Percentiles rank a stretch among this genome's conserved stretches.
Conservation (phyloP, 2,329 filamentous ascomycete genomes). For the Calcarisporium arbuscula region DNA sequence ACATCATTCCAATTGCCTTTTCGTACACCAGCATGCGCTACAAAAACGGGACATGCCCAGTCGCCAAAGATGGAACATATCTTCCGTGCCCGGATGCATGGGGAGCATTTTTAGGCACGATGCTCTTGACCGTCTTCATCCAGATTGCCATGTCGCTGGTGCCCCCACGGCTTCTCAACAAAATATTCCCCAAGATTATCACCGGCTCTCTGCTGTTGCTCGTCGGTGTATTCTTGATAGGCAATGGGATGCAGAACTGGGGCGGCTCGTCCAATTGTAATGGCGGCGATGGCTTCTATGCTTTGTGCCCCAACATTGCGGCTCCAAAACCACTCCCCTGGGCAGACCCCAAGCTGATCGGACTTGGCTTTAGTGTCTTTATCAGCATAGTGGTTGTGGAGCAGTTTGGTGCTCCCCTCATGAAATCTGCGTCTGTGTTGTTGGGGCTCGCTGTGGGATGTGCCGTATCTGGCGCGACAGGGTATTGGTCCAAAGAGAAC, state of each 20-base stretch:
- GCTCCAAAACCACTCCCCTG: slow-evolving; percentile 7
- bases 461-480: slow-evolving; percentile 7
- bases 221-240: slow-evolving; percentile 6
- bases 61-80: slow-evolving; percentile 5
- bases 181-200: slow-evolving; percentile 7
- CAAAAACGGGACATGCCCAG: slow-evolving; percentile 6
- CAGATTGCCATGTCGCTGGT: slow-evolving; percentile 7
- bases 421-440: slow-evolving; percentile 7
- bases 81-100: slow-evolving; percentile 7
- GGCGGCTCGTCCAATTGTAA: slow-evolving; percentile 6
- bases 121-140: slow-evolving; percentile 7
- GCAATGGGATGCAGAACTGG: slow-evolving; percentile 9
- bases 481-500: slow-evolving; percentile 6
- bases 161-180: slow-evolving; percentile 6
- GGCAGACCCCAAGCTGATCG: slow-evolving; percentile 8
- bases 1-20: slow-evolving; percentile 8
- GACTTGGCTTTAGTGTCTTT: slow-evolving; percentile 8
- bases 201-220: slow-evolving; percentile 7
- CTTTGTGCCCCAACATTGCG: slow-evolving; percentile 4
- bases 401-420: slow-evolving; percentile 8
- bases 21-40: slow-evolving; percentile 6
- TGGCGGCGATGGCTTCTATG: slow-evolving; percentile 6
- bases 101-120: slow-evolving; percentile 7
- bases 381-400: slow-evolving; percentile 7
- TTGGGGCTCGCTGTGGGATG: slow-evolving; percentile 7